Evolutionary conservation across 257 asterid species (phyloP), one percentile per base, ranked within the genome.

Genomic region (Solanum stenotomum): DNA sequence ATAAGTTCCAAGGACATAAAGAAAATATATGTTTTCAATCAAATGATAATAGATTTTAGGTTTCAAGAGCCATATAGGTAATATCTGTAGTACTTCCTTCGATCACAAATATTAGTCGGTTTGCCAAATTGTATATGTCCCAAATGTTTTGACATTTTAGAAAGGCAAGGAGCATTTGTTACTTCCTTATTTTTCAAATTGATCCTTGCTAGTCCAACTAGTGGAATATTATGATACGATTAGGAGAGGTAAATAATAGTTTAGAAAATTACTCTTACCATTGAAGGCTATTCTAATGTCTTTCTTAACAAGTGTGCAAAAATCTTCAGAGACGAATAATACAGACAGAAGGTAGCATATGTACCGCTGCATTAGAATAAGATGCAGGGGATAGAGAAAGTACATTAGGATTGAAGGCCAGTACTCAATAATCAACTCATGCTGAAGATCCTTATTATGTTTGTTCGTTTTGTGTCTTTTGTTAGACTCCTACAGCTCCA

Each of bases 401-500:
- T 18, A 9, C 71, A 20, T 42, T 31, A 6, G 12, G 16, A 33
- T 63, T 86, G 37, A 52, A 42, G 38, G 5, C 14, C 6, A 87
- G 5, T 27, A 27, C 72, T 85, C 33, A 7, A 44, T 16, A 27
- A 56, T 85, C 27, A 7, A 44, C 38, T 72, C 85, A 46, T 56
- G 72, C 71, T 38, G 40, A 78, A 37, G 82, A 31, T 75, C 42
- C 65, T 84, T 49, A 68, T 88, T 71, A 40, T 23, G 20, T 84
- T 56, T 77, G 40, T 90, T 83, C 75, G 83, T 90, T 74, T 14
- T 86, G 16, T 37, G 68, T 85, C 44, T 82, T 86, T 85, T 90
- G 23, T 79, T 76, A 86, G 98, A 92, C 94, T 65, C 92, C 95
- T 35, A 88, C 95, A 23, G 92, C 88, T n/a, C 90, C 93, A 20